phyloP scores from a whole-genome alignment of 1,284 basidiomycete species.

The Fomitiporia mediterranea region DNA sequence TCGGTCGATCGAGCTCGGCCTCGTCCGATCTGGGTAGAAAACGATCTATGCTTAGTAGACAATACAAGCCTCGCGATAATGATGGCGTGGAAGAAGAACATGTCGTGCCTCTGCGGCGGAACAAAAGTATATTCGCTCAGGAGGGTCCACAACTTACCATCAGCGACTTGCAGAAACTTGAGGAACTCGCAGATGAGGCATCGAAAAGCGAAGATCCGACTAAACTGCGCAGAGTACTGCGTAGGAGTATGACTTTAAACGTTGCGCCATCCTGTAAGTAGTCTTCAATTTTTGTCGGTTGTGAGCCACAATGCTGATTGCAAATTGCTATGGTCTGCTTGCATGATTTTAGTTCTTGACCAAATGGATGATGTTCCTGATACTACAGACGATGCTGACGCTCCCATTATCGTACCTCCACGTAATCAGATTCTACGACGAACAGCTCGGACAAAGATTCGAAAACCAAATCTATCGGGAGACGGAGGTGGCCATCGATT shows the following conservation, averaged over 20 bases:
- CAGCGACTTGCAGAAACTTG: constrained; percentile 87
- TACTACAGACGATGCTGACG: constrained; percentile 75
- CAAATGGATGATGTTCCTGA: constrained; percentile 62
- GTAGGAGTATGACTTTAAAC: constrained; percentile 87
- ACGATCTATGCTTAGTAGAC: constrained; percentile 86
- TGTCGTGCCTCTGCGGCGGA: constrained; percentile 63
- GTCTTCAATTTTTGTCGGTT: constrained; percentile 1
- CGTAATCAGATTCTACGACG: constrained; percentile 89
- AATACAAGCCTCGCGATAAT: constrained; percentile 73
- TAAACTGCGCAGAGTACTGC: constrained; percentile 75
- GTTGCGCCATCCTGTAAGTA: constrained; percentile 55
- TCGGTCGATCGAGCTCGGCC: constrained; percentile 36
- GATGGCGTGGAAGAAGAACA: constrained; percentile 65
- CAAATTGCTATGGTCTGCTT: constrained; percentile 20
- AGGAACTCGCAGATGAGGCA: constrained; percentile 87
- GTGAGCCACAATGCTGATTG: background rate
- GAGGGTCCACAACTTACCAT: constrained; percentile 79
- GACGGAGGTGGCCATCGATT: constrained; percentile 83
- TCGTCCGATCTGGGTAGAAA: constrained; percentile 63
- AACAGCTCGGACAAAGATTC: constrained; percentile 91
- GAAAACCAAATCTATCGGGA: constrained; percentile 76
- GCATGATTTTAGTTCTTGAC: constrained; percentile 48
- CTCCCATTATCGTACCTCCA: constrained; percentile 84
- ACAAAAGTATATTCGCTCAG: constrained; percentile 57
- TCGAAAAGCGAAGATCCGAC: constrained; percentile 80